Evolutionary conservation across 2,329 filamentous ascomycete species (phyloP).

Genomic region (Fusarium denticulatum): DNA sequence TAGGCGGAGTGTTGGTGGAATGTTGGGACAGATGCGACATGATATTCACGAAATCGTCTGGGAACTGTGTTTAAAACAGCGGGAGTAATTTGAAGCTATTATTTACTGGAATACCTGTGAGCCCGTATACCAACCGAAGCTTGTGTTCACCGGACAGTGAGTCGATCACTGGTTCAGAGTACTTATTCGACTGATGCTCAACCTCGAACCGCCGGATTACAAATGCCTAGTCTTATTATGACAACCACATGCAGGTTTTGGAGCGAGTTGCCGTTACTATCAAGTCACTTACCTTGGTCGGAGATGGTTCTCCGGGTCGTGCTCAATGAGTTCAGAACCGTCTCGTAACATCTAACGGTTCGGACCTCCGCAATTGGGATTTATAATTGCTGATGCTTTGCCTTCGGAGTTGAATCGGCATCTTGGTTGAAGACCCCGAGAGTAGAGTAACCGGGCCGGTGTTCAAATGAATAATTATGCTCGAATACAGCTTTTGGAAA

Average conservation of each 20-base stretch:
- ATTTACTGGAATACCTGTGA: background rate
- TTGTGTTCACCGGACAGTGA: background rate
- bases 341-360: background rate
- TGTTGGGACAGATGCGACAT: slow-evolving; percentile 15
- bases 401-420: slow-evolving; percentile 1
- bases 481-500: too few relatives aligned
- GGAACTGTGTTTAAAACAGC: background rate
- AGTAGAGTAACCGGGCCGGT: background rate
- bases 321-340: background rate
- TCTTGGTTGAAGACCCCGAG: background rate
- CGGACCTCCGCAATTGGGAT: background rate
- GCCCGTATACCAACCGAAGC: slow-evolving; percentile 6
- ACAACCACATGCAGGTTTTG: background rate
- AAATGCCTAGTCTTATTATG: background rate
- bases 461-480: background rate
- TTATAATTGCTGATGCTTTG: background rate
- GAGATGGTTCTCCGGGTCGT: background rate
- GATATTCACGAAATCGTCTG: slow-evolving; percentile 22
- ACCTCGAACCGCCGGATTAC: background rate
- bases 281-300: background rate
- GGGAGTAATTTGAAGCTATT: slow-evolving; percentile 5
- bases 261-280: background rate
- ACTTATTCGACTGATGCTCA: background rate
- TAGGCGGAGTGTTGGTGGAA: background rate
- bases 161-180: background rate